Conservation (phyloP, 2,329 filamentous ascomycete species). For the Tricladium varicosporioides region DNA sequence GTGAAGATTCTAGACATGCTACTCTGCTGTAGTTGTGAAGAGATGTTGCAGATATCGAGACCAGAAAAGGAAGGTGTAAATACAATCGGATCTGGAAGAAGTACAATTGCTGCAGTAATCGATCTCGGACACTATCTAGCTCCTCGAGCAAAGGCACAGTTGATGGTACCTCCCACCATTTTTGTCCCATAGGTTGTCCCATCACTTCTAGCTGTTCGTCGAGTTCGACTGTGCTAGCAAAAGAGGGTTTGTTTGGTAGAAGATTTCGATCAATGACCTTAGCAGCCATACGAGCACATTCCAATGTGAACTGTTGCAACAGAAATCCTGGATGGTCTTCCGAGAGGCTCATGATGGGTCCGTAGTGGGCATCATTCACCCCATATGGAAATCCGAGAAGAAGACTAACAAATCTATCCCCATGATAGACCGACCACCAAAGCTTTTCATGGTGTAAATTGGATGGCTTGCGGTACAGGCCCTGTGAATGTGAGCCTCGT, state of each 20-base stretch:
- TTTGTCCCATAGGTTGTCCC: slow-evolving; percentile 36
- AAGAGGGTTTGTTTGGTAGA: slow-evolving; percentile 35
- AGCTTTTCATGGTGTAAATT: neutral
- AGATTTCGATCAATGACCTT: slow-evolving; percentile 43
- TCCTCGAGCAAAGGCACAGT: slow-evolving; percentile 13
- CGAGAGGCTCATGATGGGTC: slow-evolving; percentile 7
- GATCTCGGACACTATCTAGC: slow-evolving; percentile 34
- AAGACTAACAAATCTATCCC: slow-evolving; percentile 43
- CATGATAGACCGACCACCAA: slow-evolving; percentile 22
- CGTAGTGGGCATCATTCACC: slow-evolving; percentile 39
- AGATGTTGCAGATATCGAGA: slow-evolving; percentile 33
- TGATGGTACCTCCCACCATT: slow-evolving; percentile 37
- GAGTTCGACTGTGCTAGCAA: slow-evolving; percentile 37
- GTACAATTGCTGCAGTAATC: slow-evolving; percentile 40
- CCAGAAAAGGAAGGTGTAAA: slow-evolving; percentile 45
- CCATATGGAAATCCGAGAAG: slow-evolving; percentile 44
- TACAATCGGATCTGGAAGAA: slow-evolving; percentile 45
- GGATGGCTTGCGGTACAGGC: neutral
- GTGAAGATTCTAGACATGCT: slow-evolving; percentile 40
- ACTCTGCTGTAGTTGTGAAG: slow-evolving; percentile 39
- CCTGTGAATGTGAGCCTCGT: neutral
- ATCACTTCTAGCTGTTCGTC: slow-evolving; percentile 42
- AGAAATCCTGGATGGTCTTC: neutral
- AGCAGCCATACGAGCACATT: slow-evolving; percentile 38
- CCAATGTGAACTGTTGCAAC: slow-evolving; percentile 12